Evolutionary conservation across 768 basidiomycete species (phyloP).

Genomic region (Coprinellus aureogranulatus): DNA sequence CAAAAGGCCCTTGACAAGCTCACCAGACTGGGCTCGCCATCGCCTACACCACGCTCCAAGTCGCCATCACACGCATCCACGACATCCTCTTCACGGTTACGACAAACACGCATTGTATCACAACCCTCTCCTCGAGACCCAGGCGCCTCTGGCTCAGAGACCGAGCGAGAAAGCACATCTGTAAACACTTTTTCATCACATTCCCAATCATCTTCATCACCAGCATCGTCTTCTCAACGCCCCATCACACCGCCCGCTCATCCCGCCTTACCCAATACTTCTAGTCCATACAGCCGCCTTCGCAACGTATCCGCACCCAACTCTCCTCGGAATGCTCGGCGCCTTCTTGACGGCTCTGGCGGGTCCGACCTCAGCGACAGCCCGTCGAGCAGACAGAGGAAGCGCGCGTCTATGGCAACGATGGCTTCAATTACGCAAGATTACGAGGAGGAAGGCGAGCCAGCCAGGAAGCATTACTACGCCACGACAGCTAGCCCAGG

Average conservation of each 20-base stretch:
- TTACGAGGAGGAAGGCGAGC: conserved; percentile 26
- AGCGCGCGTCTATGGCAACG: conserved; percentile 28
- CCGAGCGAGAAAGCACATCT: conserved; percentile 60
- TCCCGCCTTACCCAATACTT: not conserved
- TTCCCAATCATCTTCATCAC: conserved; percentile 23
- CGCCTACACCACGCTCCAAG: conserved; percentile 34
- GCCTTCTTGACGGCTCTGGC: conserved; percentile 15
- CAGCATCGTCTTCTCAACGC: conserved; percentile 14
- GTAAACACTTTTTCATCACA: conserved; percentile 27
- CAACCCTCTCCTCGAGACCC: conserved; percentile 31
- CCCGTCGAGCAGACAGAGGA: conserved; percentile 26
- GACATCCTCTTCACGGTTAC: conserved; percentile 25
- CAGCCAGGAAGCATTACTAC: conserved; percentile 10
- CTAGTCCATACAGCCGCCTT: conserved; percentile 11
- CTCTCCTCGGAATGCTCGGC: conserved; percentile 33
- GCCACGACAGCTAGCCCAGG: conserved; percentile 18
- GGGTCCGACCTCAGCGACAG: conserved; percentile 24
- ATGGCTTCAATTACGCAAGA: conserved; percentile 20
- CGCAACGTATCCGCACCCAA: conserved; percentile 29
- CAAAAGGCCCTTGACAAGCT: conserved; percentile 68
- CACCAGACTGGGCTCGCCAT: conserved; percentile 55
- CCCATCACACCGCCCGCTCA: conserved; percentile 16
- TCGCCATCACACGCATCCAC: conserved; percentile 23
- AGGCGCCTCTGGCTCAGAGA: conserved; percentile 72
- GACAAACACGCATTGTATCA: conserved; percentile 14